Percentiles rank a stretch among this genome's conserved stretches.
phyloP scores from a whole-genome alignment of 768 basidiomycete species.

The Russula brevipes region DNA sequence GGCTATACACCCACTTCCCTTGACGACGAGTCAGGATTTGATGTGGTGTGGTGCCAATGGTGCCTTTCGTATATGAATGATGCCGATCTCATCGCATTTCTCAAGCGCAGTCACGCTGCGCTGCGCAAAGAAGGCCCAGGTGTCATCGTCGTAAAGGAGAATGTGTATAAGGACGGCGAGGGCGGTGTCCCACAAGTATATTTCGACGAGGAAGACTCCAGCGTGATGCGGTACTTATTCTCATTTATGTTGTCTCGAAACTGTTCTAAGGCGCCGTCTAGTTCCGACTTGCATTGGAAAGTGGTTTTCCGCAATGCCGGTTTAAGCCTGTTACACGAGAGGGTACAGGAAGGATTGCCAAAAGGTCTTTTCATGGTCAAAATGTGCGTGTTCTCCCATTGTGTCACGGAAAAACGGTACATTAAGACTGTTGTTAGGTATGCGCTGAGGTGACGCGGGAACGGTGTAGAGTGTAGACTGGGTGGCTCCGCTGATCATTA shows the following conservation, averaged over 20 bases:
- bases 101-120: constrained; percentile 56
- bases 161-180: constrained; percentile 59
- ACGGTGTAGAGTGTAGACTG: background rate
- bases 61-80: constrained; percentile 85
- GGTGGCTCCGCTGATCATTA: background rate
- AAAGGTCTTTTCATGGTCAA: constrained; percentile 77
- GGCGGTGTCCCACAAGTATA: constrained; percentile 48
- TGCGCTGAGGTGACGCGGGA: constrained; percentile 43
- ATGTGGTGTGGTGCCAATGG: constrained; percentile 97
- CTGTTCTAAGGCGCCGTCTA: constrained; percentile 31
- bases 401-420: background rate
- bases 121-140: constrained; percentile 48
- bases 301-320: constrained; percentile 68
- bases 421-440: constrained; percentile 40
- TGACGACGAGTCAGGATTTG: constrained; percentile 57
- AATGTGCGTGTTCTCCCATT: constrained; percentile 49
- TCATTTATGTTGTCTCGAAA: background rate
- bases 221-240: constrained; percentile 67
- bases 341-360: constrained; percentile 80
- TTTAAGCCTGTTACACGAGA: constrained; percentile 62
- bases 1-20: constrained; percentile 50
- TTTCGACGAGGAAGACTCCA: constrained; percentile 86
- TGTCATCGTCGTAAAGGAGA: constrained; percentile 89
- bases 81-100: constrained; percentile 69
- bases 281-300: constrained; percentile 83